Evolutionary conservation across 2,329 filamentous ascomycete species (phyloP).

Genomic region (Aspergillus costaricaensis): DNA sequence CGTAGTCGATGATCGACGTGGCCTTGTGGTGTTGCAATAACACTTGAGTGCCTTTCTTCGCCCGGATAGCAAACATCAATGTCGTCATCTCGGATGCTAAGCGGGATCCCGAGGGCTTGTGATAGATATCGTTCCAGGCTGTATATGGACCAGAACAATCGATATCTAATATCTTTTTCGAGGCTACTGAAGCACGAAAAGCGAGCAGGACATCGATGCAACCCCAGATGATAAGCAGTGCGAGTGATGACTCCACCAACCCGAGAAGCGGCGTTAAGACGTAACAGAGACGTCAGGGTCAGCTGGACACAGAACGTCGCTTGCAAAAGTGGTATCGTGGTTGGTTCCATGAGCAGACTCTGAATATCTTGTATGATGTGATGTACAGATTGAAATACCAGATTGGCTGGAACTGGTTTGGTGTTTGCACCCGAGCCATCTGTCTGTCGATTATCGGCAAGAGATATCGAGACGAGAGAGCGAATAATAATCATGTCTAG

Average conservation of each 20-base stretch:
- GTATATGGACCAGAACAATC: slow-evolving; percentile 61
- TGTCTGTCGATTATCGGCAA: slow-evolving; percentile 55
- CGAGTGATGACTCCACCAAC: slow-evolving; percentile 58
- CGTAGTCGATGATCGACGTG: slow-evolving; percentile 31
- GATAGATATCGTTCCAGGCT: slow-evolving; percentile 58
- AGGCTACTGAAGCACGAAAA: slow-evolving; percentile 53
- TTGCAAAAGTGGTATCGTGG: slow-evolving; percentile 52
- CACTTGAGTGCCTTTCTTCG: slow-evolving; percentile 46
- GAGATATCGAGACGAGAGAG: slow-evolving; percentile 56
- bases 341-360: slow-evolving; percentile 50
- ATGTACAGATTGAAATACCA: slow-evolving; percentile 54
- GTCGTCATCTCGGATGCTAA: slow-evolving; percentile 59
- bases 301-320: slow-evolving; percentile 57
- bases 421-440: slow-evolving; percentile 11
- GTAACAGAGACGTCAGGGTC: slow-evolving; percentile 58
- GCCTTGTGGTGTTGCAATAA: not conserved
- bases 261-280: slow-evolving; percentile 59
- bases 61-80: slow-evolving; percentile 60
- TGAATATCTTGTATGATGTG: slow-evolving; percentile 55
- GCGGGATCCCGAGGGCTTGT: slow-evolving; percentile 58
- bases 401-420: slow-evolving; percentile 43
- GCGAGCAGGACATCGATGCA: slow-evolving; percentile 60
- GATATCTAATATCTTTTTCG: slow-evolving; percentile 52
- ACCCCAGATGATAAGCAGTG: slow-evolving; percentile 58
- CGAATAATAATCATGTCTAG: slow-evolving; percentile 49